Evolutionary conservation across 352 stramenopile genomes (phyloP), one percentile per base, ranked within the genome.

Genomic region (Phytophthora quininea): DNA sequence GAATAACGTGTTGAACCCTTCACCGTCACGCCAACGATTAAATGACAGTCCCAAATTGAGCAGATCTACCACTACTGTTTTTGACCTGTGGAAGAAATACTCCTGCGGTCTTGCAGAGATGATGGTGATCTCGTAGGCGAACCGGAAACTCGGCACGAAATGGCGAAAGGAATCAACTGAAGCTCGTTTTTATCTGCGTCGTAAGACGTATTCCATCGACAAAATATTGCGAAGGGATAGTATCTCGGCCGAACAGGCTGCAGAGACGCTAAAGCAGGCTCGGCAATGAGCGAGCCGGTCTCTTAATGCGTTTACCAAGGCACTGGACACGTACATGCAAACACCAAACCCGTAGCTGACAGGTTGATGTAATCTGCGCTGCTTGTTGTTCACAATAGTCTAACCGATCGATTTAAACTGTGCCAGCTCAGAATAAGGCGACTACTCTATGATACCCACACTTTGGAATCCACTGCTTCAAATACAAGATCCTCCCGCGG

Each of bases 21-120:
- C 35, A 5, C 10, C 35, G 5, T 11, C 10, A 40, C 35, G 10
- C 10, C 35, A 10, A 40, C 35, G 35, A 40, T 10, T 40, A 10
- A 40, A 40, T 40, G 35, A 40, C 35, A 40, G 5, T 40, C 35
- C 5, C 35, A n/a, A n/a, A n/a, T 10, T 40, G 5, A 40, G 35
- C 10, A 54, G 54, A 54, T 29, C 43, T 1, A 9, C 54, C 3
- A 9, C 30, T 10, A 62, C 55, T 3, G 33, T 62, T 1, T n/a
- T 54, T 3, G 55, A 62, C 11, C 15, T 62, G 30, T 62, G 55
- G 55, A 62, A 47, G 14, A 19, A 48, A 15, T 62, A 54, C 45
- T 24, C 55, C 6, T 27, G 1, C 3, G 54, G 40, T 4, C 24
- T 61, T 12, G 54, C 42, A 33, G 54, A 42, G 8, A 33, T 53